These are phyloP conservation scores for Russula griseocarnosa DNA, from an alignment of 768 basidiomycete species.

Conservation along the genomic window DNA sequence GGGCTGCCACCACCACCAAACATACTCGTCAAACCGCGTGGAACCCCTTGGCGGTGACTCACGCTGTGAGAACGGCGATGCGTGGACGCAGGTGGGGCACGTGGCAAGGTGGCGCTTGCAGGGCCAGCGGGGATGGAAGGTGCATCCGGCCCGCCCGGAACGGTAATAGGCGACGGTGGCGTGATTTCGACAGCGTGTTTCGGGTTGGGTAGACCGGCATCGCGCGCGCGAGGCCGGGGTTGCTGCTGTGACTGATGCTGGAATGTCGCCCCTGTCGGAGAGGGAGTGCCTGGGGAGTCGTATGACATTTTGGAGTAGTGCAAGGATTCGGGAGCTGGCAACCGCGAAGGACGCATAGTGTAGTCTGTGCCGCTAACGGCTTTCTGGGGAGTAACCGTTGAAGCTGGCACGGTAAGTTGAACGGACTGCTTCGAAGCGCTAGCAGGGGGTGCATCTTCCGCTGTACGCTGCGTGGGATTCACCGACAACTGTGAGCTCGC, in stretches of 20 bases:
- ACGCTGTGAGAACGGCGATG: slow-evolving; percentile 82
- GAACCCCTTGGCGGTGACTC: slow-evolving; percentile 60
- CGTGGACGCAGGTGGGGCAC: slow-evolving; percentile 71
- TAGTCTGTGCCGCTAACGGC: slow-evolving; percentile 61
- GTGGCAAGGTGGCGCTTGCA: slow-evolving; percentile 44
- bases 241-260: slow-evolving; percentile 49
- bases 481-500: slow-evolving; percentile 80
- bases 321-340: slow-evolving; percentile 76
- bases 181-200: slow-evolving; percentile 35
- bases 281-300: slow-evolving; percentile 50
- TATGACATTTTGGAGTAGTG: slow-evolving; percentile 84
- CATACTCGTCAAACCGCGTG: slow-evolving; percentile 57
- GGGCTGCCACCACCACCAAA: slow-evolving; percentile 47
- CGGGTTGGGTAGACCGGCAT: slow-evolving; percentile 50
- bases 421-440: slow-evolving; percentile 28
- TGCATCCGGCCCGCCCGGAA: slow-evolving; percentile 4
- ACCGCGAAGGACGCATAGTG: slow-evolving; percentile 74
- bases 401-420: slow-evolving; percentile 25
- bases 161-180: slow-evolving; percentile 6
- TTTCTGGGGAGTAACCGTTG: slow-evolving; percentile 35
- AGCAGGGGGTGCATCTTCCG: slow-evolving; percentile 27
- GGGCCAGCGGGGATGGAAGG: slow-evolving; percentile 28
- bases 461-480: slow-evolving; percentile 11
- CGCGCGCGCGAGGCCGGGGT: slow-evolving; percentile 60
- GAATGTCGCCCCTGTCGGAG: slow-evolving; percentile 59